phyloP scores from a whole-genome alignment of 805 yeast genomes.

The Brettanomyces sp. region DNA sequence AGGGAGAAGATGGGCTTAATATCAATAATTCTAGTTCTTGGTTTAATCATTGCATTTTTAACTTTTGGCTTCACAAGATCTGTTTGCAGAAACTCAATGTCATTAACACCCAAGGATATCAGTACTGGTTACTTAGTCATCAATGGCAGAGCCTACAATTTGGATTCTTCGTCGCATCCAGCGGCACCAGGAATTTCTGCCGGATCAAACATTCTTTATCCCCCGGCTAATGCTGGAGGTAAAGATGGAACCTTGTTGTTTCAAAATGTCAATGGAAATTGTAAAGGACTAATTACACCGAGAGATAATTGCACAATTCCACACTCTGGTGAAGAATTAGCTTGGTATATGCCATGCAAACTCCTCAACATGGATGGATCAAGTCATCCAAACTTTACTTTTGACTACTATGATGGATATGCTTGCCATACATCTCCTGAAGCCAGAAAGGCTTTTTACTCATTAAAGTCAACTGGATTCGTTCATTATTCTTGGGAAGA shows the following conservation, averaged over 20 bases:
- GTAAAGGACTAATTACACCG: constrained; percentile 70
- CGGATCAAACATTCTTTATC: constrained; percentile 67
- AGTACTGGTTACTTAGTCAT: constrained; percentile 55
- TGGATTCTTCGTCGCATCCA: constrained; percentile 66
- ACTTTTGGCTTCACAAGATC: constrained; percentile 87
- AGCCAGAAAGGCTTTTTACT: constrained; percentile 64
- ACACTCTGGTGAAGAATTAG: constrained; percentile 43
- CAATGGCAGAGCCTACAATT: constrained; percentile 73
- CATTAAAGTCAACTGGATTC: constrained; percentile 53
- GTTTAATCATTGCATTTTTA: constrained; percentile 71
- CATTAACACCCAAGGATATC: constrained; percentile 51
- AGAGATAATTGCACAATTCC: constrained; percentile 67
- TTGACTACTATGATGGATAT: constrained; percentile 68
- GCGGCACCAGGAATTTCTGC: constrained; percentile 67
- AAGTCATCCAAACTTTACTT: constrained; percentile 51
- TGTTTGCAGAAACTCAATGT: constrained; percentile 46
- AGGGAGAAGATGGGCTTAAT: constrained; percentile 87
- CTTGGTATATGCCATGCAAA: constrained; percentile 97
- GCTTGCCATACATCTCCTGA: constrained; percentile 76
- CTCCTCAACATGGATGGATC: constrained; percentile 63
- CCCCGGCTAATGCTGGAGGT: constrained; percentile 85
- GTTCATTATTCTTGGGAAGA: constrained; percentile 90
- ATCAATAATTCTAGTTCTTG: constrained; percentile 63
- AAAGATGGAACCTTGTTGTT: constrained; percentile 75
- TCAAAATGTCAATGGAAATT: constrained; percentile 88